Percentiles rank a stretch among this genome's conserved stretches.
phyloP scores from a whole-genome alignment of 805 yeast genomes.

The Cyberlindnera subsufficiens region DNA sequence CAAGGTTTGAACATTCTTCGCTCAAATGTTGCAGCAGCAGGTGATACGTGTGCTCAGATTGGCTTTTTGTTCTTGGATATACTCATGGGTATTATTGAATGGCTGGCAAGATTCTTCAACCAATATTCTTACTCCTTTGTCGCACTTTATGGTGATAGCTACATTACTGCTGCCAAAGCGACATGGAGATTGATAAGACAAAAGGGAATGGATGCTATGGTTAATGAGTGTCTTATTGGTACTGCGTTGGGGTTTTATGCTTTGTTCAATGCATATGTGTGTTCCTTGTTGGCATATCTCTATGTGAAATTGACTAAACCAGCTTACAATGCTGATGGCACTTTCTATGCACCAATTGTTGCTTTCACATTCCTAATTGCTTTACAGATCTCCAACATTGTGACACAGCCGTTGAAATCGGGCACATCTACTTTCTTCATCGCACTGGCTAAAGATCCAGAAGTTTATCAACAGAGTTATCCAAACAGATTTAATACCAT shows the following conservation, averaged over 20 bases:
- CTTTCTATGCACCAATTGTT: slow-evolving; percentile 63
- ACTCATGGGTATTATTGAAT: slow-evolving; percentile 59
- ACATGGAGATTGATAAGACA: slow-evolving; percentile 73
- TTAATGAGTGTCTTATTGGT: slow-evolving; percentile 77
- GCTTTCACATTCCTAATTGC: slow-evolving; percentile 72
- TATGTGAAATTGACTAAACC: slow-evolving; percentile 67
- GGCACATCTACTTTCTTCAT: slow-evolving; percentile 83
- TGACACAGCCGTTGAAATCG: slow-evolving; percentile 69
- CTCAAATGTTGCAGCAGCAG: slow-evolving; percentile 44
- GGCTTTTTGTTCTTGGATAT: slow-evolving; percentile 50
- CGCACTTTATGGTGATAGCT: slow-evolving; percentile 81
- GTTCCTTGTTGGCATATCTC: slow-evolving; percentile 56
- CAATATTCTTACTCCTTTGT: slow-evolving; percentile 85
- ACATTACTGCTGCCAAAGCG: slow-evolving; percentile 70
- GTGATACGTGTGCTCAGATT: slow-evolving; percentile 47
- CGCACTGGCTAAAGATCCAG: slow-evolving; percentile 81
- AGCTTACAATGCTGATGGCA: slow-evolving; percentile 51
- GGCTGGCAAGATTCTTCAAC: slow-evolving; percentile 82
- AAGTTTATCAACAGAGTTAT: slow-evolving; percentile 66
- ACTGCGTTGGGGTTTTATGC: slow-evolving; percentile 77
- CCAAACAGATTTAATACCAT: slow-evolving; percentile 63
- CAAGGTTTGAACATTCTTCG: slow-evolving; percentile 48
- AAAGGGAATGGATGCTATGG: slow-evolving; percentile 79
- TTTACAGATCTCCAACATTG: slow-evolving; percentile 66
- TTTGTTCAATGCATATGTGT: slow-evolving; percentile 62